These are phyloP conservation scores for Cenchrus americanus DNA, from an alignment of 176 grass and related monocot genomes.

Conservation along the genomic window DNA sequence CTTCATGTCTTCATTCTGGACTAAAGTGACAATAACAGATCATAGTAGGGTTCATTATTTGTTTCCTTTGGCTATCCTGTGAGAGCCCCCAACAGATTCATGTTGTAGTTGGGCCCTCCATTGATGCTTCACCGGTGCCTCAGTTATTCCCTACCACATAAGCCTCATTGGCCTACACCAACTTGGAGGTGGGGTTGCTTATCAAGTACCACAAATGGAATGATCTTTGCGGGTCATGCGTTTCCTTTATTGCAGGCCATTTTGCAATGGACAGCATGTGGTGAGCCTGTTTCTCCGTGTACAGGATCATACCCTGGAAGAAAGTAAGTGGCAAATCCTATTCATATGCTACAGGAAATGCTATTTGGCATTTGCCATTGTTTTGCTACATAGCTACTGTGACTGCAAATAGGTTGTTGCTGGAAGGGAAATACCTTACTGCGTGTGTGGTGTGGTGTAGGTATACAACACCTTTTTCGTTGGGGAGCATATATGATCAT, in stretches of 20 bases:
- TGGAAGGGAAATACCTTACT: not conserved
- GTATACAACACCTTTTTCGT: not conserved
- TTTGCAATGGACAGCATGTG: slow-evolving; percentile 21
- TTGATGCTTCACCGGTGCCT: slow-evolving; percentile 23
- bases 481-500: not conserved
- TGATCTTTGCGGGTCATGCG: slow-evolving; percentile 19
- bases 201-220: slow-evolving; percentile 25
- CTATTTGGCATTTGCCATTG: not conserved
- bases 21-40: not conserved
- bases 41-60: not conserved
- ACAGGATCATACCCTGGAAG: not conserved
- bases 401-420: not conserved
- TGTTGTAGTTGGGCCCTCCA: slow-evolving; percentile 10
- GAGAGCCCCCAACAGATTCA: slow-evolving; percentile 15
- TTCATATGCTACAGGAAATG: not conserved
- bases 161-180: slow-evolving; percentile 34
- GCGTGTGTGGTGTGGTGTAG: not conserved
- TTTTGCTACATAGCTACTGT: slow-evolving; percentile 3
- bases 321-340: slow-evolving; percentile 21
- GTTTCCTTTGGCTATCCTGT: not conserved
- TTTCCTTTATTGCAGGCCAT: slow-evolving; percentile 39
- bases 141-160: slow-evolving; percentile 33
- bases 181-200: slow-evolving; percentile 48
- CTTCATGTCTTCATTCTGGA: slow-evolving; percentile 5
- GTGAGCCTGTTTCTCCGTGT: slow-evolving; percentile 9